Conservation (phyloP, 2,329 filamentous ascomycete species). For the Neofusicoccum sp. region DNA sequence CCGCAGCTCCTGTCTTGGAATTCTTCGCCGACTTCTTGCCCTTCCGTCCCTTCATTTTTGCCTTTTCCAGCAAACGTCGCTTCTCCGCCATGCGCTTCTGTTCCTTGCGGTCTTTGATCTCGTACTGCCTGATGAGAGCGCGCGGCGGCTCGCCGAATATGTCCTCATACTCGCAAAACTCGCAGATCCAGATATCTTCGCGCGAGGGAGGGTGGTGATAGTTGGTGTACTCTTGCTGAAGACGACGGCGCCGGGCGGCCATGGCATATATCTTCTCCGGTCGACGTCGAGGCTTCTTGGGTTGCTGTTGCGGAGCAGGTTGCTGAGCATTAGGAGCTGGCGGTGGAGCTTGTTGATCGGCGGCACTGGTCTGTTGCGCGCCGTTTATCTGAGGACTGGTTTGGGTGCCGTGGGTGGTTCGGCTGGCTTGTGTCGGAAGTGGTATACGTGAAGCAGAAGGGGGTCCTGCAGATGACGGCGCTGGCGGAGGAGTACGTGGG, state of each 20-base stretch:
- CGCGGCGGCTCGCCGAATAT: constrained; percentile 89
- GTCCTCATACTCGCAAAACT: constrained; percentile 96
- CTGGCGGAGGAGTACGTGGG: constrained; percentile 28
- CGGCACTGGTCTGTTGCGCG: constrained; percentile 30
- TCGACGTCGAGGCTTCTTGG: constrained; percentile 64
- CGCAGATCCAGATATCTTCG: constrained; percentile 90
- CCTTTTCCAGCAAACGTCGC: constrained; percentile 82
- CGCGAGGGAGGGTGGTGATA: constrained; percentile 69
- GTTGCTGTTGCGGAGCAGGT: constrained; percentile 41
- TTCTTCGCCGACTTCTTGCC: constrained; percentile 80
- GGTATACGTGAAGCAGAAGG: constrained; percentile 24
- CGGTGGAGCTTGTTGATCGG: constrained; percentile 32
- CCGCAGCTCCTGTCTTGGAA: constrained; percentile 34
- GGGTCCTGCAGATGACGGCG: constrained; percentile 25
- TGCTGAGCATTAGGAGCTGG: constrained; percentile 42
- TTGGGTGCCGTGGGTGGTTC: constrained; percentile 58
- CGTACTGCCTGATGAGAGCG: constrained; percentile 86
- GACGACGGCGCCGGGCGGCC: constrained; percentile 76
- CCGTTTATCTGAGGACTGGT: constrained; percentile 56
- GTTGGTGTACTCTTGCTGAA: constrained; percentile 76
- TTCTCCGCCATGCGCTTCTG: constrained; percentile 86
- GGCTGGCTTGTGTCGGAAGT: constrained; percentile 19
- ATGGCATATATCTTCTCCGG: constrained; percentile 71
- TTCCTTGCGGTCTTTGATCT: constrained; percentile 87
- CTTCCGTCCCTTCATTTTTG: constrained; percentile 90